Percentiles rank a stretch among this genome's conserved stretches.
phyloP scores from a whole-genome alignment of 805 yeast species.

The Lachancea mirantina region DNA sequence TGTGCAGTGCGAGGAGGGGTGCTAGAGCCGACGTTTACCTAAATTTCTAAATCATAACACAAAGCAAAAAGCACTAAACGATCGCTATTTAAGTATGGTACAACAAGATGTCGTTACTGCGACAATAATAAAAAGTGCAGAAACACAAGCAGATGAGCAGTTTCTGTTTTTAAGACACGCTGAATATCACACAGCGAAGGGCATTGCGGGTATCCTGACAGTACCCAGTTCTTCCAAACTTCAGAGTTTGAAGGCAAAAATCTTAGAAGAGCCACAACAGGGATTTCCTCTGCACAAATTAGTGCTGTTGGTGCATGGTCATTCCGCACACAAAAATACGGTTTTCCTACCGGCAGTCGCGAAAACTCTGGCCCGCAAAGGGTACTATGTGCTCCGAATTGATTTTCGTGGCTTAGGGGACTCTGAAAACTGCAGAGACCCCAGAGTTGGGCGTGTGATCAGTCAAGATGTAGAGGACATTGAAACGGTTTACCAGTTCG shows the following conservation, averaged over 20 bases:
- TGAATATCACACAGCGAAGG: conserved; percentile 21
- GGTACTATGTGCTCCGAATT: conserved; percentile 61
- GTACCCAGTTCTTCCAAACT: conserved; percentile 26
- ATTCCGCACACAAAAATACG: conserved; percentile 76
- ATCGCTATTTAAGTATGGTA: conserved; percentile 3
- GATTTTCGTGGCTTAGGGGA: conserved; percentile 86
- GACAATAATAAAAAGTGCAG: conserved; percentile 6
- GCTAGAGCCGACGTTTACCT: neutral
- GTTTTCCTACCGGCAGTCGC: conserved; percentile 65
- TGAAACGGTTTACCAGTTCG: conserved; percentile 37
- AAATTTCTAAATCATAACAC: neutral
- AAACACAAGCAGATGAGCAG: conserved; percentile 13
- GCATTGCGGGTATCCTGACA: conserved; percentile 34
- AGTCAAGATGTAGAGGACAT: conserved; percentile 65
- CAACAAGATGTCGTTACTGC: conserved; percentile 8
- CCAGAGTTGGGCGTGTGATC: conserved; percentile 46
- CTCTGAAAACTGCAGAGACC: conserved; percentile 41
- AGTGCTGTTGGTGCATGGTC: conserved; percentile 73
- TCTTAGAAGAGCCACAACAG: conserved; percentile 12
- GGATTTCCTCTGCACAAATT: conserved; percentile 37
- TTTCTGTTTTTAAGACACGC: conserved; percentile 17
- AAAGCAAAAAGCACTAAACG: conserved; percentile 1
- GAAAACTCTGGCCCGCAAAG: conserved; percentile 50
- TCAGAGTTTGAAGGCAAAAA: conserved; percentile 14
- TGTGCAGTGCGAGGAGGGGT: too few relatives aligned